Evolutionary conservation across 768 basidiomycete genomes (phyloP).

Genomic region (Russula sp.): DNA sequence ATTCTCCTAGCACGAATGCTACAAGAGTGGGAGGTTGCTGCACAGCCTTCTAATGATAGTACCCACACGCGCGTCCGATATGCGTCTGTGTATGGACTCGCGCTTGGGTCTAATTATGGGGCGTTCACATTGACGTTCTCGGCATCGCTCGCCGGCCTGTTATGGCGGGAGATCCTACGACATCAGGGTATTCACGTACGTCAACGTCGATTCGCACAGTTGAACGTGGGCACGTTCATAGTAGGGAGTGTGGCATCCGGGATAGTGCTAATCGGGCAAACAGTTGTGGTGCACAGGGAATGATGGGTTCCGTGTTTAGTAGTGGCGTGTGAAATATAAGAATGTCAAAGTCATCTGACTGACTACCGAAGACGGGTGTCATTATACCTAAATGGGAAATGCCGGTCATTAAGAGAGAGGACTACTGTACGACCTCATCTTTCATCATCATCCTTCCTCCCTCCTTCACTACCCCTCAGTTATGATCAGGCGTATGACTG

Average conservation of each 20-base stretch:
- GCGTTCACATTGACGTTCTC: slow-evolving; percentile 88
- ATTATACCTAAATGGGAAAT: slow-evolving; percentile 18
- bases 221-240: slow-evolving; percentile 65
- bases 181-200: slow-evolving; percentile 65
- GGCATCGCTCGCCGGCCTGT: slow-evolving; percentile 80
- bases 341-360: background rate
- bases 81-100: slow-evolving; percentile 47
- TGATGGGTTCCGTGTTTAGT: background rate
- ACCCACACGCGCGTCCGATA: slow-evolving; percentile 2
- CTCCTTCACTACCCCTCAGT: background rate
- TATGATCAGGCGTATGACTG: slow-evolving; percentile 33
- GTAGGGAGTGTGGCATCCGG: slow-evolving; percentile 65
- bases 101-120: slow-evolving; percentile 84
- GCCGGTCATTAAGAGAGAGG: background rate
- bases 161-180: slow-evolving; percentile 70
- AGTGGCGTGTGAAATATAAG: too few species aligned
- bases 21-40: slow-evolving; percentile 35
- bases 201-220: slow-evolving; percentile 58
- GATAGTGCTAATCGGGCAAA: slow-evolving; percentile 69
- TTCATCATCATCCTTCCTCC: background rate
- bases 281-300: slow-evolving; percentile 30
- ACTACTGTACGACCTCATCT: background rate
- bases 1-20: slow-evolving; percentile 83
- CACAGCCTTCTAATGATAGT: slow-evolving; percentile 1
- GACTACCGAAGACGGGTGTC: slow-evolving; percentile 7